Evolutionary conservation across 2,329 filamentous ascomycete genomes (phyloP), one percentile per base, ranked within the genome.

Genomic region (Neofusicoccum sp.): DNA sequence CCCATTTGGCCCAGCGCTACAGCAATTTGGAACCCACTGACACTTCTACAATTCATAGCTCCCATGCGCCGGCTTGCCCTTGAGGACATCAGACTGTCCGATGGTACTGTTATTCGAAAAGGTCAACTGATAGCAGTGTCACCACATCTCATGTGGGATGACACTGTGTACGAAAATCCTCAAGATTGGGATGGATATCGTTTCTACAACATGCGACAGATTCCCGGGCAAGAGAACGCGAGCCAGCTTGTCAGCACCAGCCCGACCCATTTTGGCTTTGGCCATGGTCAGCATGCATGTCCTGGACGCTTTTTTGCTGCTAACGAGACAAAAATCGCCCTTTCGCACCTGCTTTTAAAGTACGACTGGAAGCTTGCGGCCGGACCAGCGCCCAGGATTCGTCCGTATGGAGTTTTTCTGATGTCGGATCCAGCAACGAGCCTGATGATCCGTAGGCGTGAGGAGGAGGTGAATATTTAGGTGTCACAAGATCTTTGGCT

Each of bases 101-200:
- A 71, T 47, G 69, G 69, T 48, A 66, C 64, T 26, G 57, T 64
- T n/a, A 58, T 74, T 8, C 70, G 64, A 3, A 65, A 63, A 31
- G 66, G 67, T 26, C 30, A 48, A 6, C 47, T 58, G 5, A 61
- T 68, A 14, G 47, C 62, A 8, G 60, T 66, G 3, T 44, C 45
- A 26, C 6, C 45, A 5, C 4, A 26, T 24, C 34, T 34, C 11
- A 58, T 62, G 61, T 14, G 30, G 8, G 51, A 65, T 54, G 31
- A 62, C 3, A 31, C 43, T 4, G 34, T 62, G 6, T 64, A 62
- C 34, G 9, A 31, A n/a, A 24, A 64, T 4, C 63, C 67, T 1
- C 33, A 62, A 2, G 41, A 47, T 31, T 67, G 58, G 34, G 62
- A 67, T 34, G 54, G 26, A 3, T 60, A 62, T 30, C 64, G 66